Base-by-base conservation (phyloP, 208 protist species). In the Wallacemonas rigidus region DNA sequence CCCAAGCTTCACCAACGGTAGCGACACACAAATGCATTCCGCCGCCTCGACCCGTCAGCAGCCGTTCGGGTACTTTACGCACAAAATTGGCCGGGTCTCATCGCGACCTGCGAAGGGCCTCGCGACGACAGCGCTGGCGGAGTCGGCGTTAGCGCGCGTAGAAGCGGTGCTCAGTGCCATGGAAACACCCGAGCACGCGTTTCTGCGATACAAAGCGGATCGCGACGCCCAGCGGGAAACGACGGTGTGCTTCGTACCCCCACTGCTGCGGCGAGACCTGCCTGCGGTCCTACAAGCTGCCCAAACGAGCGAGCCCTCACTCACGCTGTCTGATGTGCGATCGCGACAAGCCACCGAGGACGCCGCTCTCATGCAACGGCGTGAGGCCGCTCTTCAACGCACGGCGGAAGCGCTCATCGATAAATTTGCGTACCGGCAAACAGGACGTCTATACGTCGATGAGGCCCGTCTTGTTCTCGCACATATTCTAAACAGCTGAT, bases 391-490 rank as follows among this genome's bases (percentile, higher is more conserved):
- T 14, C 65, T 62, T 17, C 50, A 72, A 36, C 75, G 67, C 2
- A 62, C 85, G 6, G 69, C 65, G 38, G 74, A 75, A 4, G 60
- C 75, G 40, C 40, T 65, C 40, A 12, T 88, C 17, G 38, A 58
- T 40, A 67, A 63, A 12, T 93, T 83, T 51, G 78, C 78, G 12
- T 90, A 85, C 67, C 81, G 72, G 9, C 76, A 77, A 11, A 70
- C 65, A 17, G 76, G 67, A 1, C 75, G 65, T 51, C 65, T 93
- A 11, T 81, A 80, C 76, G 88, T 80, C 45, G 88, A 91, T 56
- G 88, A 93, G 77, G 90, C 91, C 53, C 87, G 81, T 50, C 60
- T 93, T 7, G 81, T 84, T n/a, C 65, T 93, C 44, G 47, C 89
- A 56, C 77, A 88, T 48, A 53, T 91, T 8, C 55, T 86, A 26